These are phyloP conservation scores for Nepenthes alata DNA, from an alignment of 179 eudicot species.

Conservation along the genomic window DNA sequence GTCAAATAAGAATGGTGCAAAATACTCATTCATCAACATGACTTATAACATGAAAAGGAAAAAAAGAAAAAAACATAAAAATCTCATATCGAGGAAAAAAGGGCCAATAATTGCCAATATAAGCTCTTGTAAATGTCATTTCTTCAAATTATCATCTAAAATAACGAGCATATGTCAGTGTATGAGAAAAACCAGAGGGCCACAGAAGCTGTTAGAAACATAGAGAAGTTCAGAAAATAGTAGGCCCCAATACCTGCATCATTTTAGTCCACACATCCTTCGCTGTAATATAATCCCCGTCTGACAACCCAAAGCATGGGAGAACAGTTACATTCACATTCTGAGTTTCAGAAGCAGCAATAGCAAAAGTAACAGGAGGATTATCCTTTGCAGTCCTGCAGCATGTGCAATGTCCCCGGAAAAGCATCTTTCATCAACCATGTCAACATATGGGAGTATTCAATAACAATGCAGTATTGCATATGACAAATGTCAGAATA, in stretches of 20 bases:
- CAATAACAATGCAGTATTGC: neutral
- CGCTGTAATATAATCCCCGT: conserved; percentile 68
- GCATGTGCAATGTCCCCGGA: conserved; percentile 15
- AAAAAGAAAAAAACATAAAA: neutral
- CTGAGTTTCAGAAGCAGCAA: conserved; percentile 96
- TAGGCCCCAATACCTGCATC: conserved; percentile 45
- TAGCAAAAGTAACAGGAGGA: conserved; percentile 89
- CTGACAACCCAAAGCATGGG: conserved; percentile 80
- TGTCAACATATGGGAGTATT: neutral
- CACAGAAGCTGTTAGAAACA: neutral
- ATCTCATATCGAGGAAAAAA: neutral
- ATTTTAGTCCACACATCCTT: conserved; percentile 90
- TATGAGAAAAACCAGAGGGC: neutral
- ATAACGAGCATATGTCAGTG: neutral
- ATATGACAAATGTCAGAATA: no score
- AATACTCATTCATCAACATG: no score
- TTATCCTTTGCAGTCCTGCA: conserved; percentile 80
- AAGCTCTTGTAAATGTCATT: neutral
- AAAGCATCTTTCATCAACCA: conserved; percentile 3
- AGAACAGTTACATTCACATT: conserved; percentile 87
- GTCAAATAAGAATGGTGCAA: neutral
- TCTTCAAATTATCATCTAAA: neutral
- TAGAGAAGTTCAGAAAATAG: no score
- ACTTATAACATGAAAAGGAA: neutral
- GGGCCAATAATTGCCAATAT: neutral